Conservation (phyloP, 2,329 filamentous ascomycete species). For the Colletotrichum brevisporum region DNA sequence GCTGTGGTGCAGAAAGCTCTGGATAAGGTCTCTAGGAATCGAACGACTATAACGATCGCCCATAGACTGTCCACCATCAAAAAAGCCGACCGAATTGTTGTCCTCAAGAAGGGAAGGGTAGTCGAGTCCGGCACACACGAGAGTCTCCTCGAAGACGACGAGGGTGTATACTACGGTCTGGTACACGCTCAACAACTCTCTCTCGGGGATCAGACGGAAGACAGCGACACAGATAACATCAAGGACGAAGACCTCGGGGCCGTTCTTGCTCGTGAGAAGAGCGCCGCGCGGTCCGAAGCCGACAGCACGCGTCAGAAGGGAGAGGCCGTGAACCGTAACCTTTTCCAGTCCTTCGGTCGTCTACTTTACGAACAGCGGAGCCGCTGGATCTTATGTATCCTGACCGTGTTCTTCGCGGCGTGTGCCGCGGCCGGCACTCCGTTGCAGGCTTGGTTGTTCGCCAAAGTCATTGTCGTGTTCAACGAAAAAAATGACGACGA, state of each 20-base stretch:
- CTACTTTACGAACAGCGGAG: constrained; percentile 70
- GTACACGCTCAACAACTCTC: constrained; percentile 75
- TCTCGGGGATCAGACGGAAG: constrained; percentile 62
- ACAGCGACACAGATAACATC: constrained; percentile 48
- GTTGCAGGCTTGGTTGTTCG: constrained; percentile 69
- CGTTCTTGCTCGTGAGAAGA: constrained; percentile 61
- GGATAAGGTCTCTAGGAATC: constrained; percentile 70
- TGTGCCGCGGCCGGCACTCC: constrained; percentile 61
- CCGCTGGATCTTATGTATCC: constrained; percentile 63
- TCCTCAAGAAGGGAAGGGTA: constrained; percentile 78
- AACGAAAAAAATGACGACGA: constrained; percentile 48
- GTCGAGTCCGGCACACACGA: constrained; percentile 84
- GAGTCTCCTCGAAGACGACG: constrained; percentile 71
- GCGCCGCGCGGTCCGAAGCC: constrained; percentile 55
- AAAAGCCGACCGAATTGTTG: constrained; percentile 83
- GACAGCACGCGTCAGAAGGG: constrained; percentile 47
- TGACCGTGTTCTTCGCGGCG: constrained; percentile 64
- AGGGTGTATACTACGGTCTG: constrained; percentile 76
- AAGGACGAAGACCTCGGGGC: constrained; percentile 59
- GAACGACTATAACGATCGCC: constrained; percentile 82
- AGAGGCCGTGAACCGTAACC: constrained; percentile 56
- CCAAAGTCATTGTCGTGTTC: constrained; percentile 67
- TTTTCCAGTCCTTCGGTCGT: constrained; percentile 68
- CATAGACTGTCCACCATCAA: constrained; percentile 82
- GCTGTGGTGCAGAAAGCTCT: constrained; percentile 76